Evolutionary conservation across 208 protist genomes (phyloP).

Genomic region (Novymonas esmeraldas): DNA sequence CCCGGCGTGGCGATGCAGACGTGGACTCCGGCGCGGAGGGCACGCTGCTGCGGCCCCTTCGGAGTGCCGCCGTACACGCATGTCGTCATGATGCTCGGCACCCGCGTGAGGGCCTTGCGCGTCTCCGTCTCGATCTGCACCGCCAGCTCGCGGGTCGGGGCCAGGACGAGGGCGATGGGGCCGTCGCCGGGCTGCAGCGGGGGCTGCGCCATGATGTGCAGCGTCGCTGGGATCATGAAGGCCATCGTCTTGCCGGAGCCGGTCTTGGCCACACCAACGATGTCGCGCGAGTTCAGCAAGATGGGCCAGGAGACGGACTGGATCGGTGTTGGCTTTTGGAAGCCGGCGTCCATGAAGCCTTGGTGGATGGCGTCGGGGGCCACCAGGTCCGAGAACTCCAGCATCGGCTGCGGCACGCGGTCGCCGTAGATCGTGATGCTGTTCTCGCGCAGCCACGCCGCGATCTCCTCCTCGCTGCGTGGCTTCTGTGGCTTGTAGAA

Average conservation of each 20-base stretch:
- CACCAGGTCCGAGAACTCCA: constrained; percentile 79
- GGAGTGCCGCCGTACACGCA: constrained; percentile 87
- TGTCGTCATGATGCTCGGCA: constrained; percentile 66
- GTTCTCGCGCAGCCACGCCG: constrained; percentile 69
- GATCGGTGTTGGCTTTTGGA: constrained; percentile 83
- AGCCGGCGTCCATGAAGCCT: constrained; percentile 80
- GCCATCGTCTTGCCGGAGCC: constrained; percentile 93
- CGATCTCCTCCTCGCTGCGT: constrained; percentile 77
- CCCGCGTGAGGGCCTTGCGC: constrained; percentile 67
- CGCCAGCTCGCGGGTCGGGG: constrained; percentile 92
- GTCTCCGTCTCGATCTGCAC: constrained; percentile 92
- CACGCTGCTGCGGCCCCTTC: constrained; percentile 76
- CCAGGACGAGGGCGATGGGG: constrained; percentile 88
- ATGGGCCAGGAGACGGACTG: constrained; percentile 92
- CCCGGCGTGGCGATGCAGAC: constrained; percentile 96
- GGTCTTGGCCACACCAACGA: constrained; percentile 90
- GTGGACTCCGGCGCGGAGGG: constrained; percentile 76
- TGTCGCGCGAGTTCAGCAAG: constrained; percentile 84
- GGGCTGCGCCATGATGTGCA: constrained; percentile 91
- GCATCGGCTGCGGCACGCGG: constrained; percentile 84
- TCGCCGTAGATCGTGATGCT: constrained; percentile 88
- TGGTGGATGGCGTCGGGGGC: constrained; percentile 82
- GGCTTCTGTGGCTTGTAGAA: constrained; percentile 83
- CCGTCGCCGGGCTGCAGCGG: constrained; percentile 85
- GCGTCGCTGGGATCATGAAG: constrained; percentile 90